phyloP scores from a whole-genome alignment of 257 asterid genomes.

The Forsythia viridissima region DNA sequence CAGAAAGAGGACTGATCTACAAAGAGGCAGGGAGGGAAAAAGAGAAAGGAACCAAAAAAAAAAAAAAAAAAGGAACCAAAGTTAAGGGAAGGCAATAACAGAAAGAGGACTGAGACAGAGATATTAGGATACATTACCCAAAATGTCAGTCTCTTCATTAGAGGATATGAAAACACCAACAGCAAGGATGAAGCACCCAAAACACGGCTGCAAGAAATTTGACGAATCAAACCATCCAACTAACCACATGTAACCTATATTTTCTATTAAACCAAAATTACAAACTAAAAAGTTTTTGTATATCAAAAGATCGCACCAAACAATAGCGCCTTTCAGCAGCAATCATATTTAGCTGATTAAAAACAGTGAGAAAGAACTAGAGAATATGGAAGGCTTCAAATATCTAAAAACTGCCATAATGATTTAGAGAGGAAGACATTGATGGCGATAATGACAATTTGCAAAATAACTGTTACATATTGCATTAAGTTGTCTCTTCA shows the following conservation, averaged over 20 bases:
- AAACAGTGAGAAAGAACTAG: not conserved
- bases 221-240: constrained; percentile 2
- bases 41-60: constrained; percentile 7
- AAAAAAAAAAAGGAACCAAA: too few species aligned
- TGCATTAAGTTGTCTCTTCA: not conserved
- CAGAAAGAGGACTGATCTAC: constrained; percentile 13
- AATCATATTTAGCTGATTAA: not conserved
- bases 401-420: not conserved
- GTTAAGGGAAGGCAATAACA: not conserved
- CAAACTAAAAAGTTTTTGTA: not conserved
- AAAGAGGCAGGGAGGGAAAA: constrained; percentile 6
- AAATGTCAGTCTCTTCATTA: constrained; percentile 84
- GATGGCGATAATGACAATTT: not conserved
- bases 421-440: not conserved
- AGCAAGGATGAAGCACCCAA: constrained; percentile 78
- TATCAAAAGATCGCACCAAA: not conserved
- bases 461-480: not conserved
- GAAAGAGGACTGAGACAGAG: constrained; percentile 8
- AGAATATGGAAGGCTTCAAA: not conserved
- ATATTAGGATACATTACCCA: constrained; percentile 57
- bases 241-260: not conserved
- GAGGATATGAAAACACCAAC: constrained; percentile 77
- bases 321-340: not conserved
- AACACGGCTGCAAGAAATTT: constrained; percentile 55
- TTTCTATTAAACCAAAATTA: not conserved